These are phyloP conservation scores for Mortierella sp. DNA, from an alignment of 371 early-diverging fungal genomes.

Conservation along the genomic window DNA sequence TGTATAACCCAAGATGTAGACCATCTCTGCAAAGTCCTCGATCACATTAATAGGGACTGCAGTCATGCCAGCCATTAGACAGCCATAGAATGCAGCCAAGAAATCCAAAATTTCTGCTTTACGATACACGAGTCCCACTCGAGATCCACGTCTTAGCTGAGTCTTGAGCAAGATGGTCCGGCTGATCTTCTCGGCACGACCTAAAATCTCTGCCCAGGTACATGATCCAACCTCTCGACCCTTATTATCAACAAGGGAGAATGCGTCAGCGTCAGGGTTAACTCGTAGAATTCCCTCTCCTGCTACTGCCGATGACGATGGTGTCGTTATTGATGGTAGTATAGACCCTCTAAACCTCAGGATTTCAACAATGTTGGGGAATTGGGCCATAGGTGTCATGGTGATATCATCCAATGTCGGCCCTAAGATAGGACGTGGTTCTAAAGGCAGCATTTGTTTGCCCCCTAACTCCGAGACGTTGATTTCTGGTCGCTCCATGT, in stretches of 20 bases:
- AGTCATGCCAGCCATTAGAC: constrained; percentile 81
- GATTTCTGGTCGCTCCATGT: constrained; percentile 20
- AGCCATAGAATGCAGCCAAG: constrained; percentile 79
- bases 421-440: constrained; percentile 27
- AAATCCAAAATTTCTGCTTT: constrained; percentile 83
- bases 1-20: constrained; percentile 74
- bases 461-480: constrained; percentile 31
- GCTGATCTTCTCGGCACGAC: constrained; percentile 75
- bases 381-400: constrained; percentile 34
- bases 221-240: constrained; percentile 72
- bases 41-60: constrained; percentile 86
- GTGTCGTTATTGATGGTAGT: constrained; percentile 10
- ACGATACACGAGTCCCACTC: constrained; percentile 83
- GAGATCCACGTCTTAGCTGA: constrained; percentile 66
- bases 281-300: not conserved
- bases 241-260: constrained; percentile 73
- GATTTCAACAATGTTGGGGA: constrained; percentile 31
- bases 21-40: constrained; percentile 82
- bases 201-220: constrained; percentile 78
- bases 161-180: constrained; percentile 66
- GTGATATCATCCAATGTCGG: constrained; percentile 29
- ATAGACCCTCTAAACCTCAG: constrained; percentile 61
- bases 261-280: constrained; percentile 57
- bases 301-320: constrained; percentile 62
- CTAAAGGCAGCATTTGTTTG: constrained; percentile 42